Conservation (phyloP, 2,329 filamentous ascomycete species). For the Pseudocercospora pini-densiflorae region DNA sequence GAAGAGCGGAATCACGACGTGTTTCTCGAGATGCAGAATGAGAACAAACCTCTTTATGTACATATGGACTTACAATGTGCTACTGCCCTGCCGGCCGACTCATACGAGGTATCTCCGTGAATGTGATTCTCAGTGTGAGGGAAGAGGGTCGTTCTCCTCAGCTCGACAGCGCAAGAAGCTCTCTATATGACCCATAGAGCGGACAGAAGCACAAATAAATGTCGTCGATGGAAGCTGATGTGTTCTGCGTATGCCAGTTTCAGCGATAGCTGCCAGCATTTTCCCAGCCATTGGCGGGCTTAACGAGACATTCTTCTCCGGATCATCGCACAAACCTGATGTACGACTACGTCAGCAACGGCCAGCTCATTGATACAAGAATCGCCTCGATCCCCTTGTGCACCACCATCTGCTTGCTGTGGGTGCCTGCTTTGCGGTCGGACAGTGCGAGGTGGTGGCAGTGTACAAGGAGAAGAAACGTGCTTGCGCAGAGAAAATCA, state of each 20-base stretch:
- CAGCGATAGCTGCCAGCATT: not conserved
- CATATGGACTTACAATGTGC: too few relatives aligned
- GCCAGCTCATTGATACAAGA: not conserved
- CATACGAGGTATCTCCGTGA: too few relatives aligned
- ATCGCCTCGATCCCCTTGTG: not conserved
- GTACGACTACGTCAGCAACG: not conserved
- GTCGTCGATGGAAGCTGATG: not conserved
- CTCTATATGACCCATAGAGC: not conserved
- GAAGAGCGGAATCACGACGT: too few relatives aligned
- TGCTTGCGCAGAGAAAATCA: not conserved
- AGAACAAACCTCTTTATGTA: too few relatives aligned
- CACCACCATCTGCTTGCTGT: not conserved
- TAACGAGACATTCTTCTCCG: not conserved
- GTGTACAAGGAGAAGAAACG: conserved; percentile 3
- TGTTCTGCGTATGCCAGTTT: not conserved
- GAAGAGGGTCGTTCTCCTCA: too few relatives aligned
- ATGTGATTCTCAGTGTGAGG: too few relatives aligned
- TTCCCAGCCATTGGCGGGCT: not conserved
- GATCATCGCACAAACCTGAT: not conserved
- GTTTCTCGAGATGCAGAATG: too few relatives aligned
- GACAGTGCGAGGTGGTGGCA: conserved; percentile 7
- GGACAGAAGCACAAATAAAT: not conserved
- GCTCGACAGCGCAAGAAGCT: not conserved
- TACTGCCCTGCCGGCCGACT: too few relatives aligned
- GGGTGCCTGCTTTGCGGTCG: conserved; percentile 4